phyloP scores from a whole-genome alignment of 192 early-diverging fungal genomes.

The Allomyces macrogynus region DNA sequence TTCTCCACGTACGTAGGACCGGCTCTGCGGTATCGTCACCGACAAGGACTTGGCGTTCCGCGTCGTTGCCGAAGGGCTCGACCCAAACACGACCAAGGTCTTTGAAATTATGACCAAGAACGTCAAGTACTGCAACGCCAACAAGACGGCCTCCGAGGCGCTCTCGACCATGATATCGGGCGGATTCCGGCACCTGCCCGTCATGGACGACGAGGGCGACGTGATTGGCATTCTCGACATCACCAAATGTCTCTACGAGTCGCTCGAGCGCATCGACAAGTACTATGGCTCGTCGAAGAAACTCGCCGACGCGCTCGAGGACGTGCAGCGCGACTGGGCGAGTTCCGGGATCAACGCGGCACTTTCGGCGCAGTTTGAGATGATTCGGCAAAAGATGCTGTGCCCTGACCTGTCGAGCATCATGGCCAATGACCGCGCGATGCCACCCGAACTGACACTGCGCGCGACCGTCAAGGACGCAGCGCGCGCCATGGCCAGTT shows the following conservation, averaged over 20 bases:
- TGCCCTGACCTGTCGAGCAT: constrained; percentile 77
- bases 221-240: constrained; percentile 68
- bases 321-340: constrained; percentile 64
- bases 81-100: constrained; percentile 28
- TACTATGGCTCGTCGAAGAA: constrained; percentile 61
- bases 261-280: constrained; percentile 66
- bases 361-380: constrained; percentile 46
- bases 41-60: constrained; percentile 94
- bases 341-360: constrained; percentile 26
- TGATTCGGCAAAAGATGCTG: constrained; percentile 61
- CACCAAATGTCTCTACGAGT: constrained; percentile 68
- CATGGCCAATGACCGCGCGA: constrained; percentile 31
- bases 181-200: constrained; percentile 69
- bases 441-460: constrained; percentile 14
- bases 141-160: constrained; percentile 58
- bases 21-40: constrained; percentile 85
- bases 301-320: constrained; percentile 58
- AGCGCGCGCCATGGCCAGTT: constrained; percentile 50
- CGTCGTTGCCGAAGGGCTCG: constrained; percentile 57
- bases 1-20: constrained; percentile 20
- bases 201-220: constrained; percentile 68
- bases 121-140: constrained; percentile 74
- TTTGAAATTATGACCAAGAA: constrained; percentile 76
- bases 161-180: constrained; percentile 62
- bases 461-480: constrained; percentile 48